phyloP scores from a whole-genome alignment of 768 basidiomycete genomes.

The Suillus lakei region DNA sequence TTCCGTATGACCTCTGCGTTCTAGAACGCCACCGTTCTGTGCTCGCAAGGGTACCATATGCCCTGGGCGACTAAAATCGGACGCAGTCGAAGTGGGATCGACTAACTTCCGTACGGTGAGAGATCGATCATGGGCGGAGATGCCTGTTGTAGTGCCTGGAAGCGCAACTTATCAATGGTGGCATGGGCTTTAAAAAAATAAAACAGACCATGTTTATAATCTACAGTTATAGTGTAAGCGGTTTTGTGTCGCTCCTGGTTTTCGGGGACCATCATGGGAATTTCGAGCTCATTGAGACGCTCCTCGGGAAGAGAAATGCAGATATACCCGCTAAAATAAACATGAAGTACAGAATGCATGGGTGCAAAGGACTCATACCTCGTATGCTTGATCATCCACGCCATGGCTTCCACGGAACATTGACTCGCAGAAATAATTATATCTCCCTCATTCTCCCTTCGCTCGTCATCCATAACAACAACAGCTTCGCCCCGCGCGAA shows the following conservation, averaged over 20 bases:
- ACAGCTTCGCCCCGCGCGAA: slow-evolving; percentile 86
- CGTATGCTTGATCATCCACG: slow-evolving; percentile 97
- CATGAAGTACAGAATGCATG: slow-evolving; percentile 10
- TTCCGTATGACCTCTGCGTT: slow-evolving; percentile 95
- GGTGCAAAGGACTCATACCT: slow-evolving; percentile 59
- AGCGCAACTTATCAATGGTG: neutral
- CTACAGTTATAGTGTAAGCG: slow-evolving; percentile 95
- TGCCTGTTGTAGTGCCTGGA: slow-evolving; percentile 90
- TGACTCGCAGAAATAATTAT: slow-evolving; percentile 85
- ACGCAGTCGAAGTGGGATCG: slow-evolving; percentile 51
- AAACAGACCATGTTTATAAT: slow-evolving; percentile 80
- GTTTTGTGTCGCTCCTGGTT: slow-evolving; percentile 93
- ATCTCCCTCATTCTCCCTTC: slow-evolving; percentile 97
- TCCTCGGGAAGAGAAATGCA: slow-evolving; percentile 83
- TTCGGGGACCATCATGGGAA: slow-evolving; percentile 93
- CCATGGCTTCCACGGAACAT: slow-evolving; percentile 96
- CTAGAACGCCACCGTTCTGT: slow-evolving; percentile 80
- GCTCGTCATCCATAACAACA: slow-evolving; percentile 97
- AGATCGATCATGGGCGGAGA: slow-evolving; percentile 94
- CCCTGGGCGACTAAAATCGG: slow-evolving; percentile 90
- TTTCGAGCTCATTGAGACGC: slow-evolving; percentile 74
- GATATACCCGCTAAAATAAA: slow-evolving; percentile 78
- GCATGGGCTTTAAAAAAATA: neutral
- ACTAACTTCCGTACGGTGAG: slow-evolving; percentile 87
- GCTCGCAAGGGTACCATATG: slow-evolving; percentile 95